Base-by-base conservation (phyloP, 352 stramenopile species). In the Pythium sukuiense region DNA sequence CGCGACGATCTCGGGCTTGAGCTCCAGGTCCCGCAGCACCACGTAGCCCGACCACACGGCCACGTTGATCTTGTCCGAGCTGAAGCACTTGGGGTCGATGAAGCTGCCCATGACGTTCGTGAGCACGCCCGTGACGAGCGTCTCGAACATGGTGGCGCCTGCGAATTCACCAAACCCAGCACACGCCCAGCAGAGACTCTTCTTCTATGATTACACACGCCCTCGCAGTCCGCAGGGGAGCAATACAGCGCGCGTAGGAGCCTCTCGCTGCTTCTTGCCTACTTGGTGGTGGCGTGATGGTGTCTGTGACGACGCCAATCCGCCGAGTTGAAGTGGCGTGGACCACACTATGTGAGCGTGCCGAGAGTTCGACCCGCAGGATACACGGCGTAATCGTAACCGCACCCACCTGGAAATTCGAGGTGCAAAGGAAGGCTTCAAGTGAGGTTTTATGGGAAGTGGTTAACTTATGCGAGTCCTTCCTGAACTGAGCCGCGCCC, bases 41-140 rank as follows among this genome's bases (percentile, higher is more conserved):
- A 96, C 84, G 63, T 94, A 92, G 33, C 88, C 88, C 14, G 81
- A 92, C 88, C 88, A 96, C 50, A 96, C 87, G 16, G 76, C 85
- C 43, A 96, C 80, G 71, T 90, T 94, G 63, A 96, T 93, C 62
- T 95, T 95, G 76, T 96, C 85, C 63, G 77, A 88, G 69, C 85
- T 92, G 71, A 96, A 96, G 81, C 88, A 95, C 55, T 79, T 81
- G 29, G 86, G 78, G 59, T 96, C 86, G 65, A 96, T 92, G 80
- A 91, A 94, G 80, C 65, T 95, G 59, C 88, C 88, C 53, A 96
- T 80, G 26, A 89, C 81, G 59, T 83, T 92, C 58, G 88, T 96
- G 48, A 96, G 76, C 63, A 96, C 70, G 63, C 85, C 80, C 58
- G 87, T 92, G 45, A 95, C 88, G 35, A 94, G 83, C 69, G 85